These are phyloP conservation scores for Apium graveolens DNA, from an alignment of 129 eudicot species.

Conservation along the genomic window DNA sequence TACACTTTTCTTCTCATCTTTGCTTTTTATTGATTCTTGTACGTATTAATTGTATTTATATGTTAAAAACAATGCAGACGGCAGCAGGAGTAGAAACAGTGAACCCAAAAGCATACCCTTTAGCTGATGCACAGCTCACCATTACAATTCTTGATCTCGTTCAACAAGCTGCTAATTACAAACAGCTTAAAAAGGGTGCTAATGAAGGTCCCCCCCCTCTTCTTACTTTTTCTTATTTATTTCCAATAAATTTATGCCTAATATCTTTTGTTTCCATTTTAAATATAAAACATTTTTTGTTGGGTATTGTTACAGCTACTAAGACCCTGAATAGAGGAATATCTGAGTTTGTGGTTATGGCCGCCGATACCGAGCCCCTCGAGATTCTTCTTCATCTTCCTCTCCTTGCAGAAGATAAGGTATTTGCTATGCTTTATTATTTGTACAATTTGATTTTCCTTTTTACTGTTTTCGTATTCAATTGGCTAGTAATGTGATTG, in stretches of 20 bases:
- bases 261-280: background rate
- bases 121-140: constrained; percentile 11
- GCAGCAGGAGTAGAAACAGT: constrained; percentile 4
- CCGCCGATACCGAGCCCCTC: constrained; percentile 11
- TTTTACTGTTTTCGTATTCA: background rate
- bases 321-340: constrained; percentile 10
- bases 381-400: constrained; percentile 13
- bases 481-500: background rate
- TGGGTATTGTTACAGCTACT: background rate
- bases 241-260: background rate
- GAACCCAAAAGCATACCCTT: constrained; percentile 15
- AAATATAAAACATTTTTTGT: too few species aligned
- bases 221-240: too few species aligned
- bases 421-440: background rate
- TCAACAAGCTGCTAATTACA: constrained; percentile 15
- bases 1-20: background rate
- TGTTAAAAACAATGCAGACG: background rate
- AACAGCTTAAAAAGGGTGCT: constrained; percentile 15
- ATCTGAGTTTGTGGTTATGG: constrained; percentile 13
- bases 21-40: background rate
- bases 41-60: background rate
- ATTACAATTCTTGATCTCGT: constrained; percentile 11
- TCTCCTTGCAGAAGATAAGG: constrained; percentile 11
- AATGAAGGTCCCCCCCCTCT: constrained; percentile 3
- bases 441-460: background rate